Base-by-base conservation (phyloP, 2,329 filamentous ascomycete genomes). In the Fusarium luffae region DNA sequence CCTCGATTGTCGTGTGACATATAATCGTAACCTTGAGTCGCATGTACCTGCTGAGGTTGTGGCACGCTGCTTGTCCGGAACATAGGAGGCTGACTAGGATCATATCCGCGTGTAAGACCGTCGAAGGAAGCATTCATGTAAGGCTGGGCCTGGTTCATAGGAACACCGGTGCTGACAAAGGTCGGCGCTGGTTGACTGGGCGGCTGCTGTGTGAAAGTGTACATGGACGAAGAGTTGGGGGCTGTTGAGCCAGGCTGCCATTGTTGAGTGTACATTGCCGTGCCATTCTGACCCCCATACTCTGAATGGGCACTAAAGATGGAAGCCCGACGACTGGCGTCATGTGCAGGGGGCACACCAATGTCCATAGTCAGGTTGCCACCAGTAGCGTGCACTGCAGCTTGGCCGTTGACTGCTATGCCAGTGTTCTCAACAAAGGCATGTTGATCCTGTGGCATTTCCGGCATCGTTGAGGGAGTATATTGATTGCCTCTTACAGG, bases 161-260 rank as follows among this genome's bases (percentile, higher is more conserved):
- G 67, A 12, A 82, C 79, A 1, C 66, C 54, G 3, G 77, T 73
- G 34, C 69, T 74, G 21, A 78, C 75, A 62, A 79, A 81, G 2
- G 78, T 68, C 3, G 77, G 58, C 32, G 76, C 69, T 32, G 77
- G 67, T 16, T 77, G 54, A 13, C 76, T 74, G 7, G 77, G 66
- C 23, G 80, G 79, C 54, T 85, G 81, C 9, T 80, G 74, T 16
- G 81, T 78, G 54, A 84, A 86, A 2, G 83, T 73, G 67, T 87
- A 87, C 65, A 86, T 76, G 1, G 83, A 69, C 1, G 83, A 75
- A 4, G 79, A 79, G 37, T 75, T 80, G 0, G 84, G 76, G 0
- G 81, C 78, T 1, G 80, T 78, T 5, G 84, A 83, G 16, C 76
- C 76, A 23, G 82, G 76, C 65, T 82, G 83, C 85, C 84, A 86